Evolutionary conservation across 1,284 basidiomycete species (phyloP), one percentile per base, ranked within the genome.

Genomic region (Moesziomyces globuligerus): DNA sequence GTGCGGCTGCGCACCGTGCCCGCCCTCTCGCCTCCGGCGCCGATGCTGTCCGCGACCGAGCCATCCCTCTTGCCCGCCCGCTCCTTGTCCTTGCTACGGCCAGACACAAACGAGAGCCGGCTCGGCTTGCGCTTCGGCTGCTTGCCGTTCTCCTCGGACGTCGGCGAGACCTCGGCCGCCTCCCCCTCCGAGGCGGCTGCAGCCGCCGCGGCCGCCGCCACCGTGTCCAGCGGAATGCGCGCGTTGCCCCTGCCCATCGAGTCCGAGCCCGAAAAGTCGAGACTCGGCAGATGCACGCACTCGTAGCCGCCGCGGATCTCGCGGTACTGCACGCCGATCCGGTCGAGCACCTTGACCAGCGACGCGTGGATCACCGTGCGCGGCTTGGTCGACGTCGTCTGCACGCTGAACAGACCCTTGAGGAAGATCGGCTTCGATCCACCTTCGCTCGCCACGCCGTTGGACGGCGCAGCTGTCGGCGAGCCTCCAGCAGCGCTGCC

Each of bases 241-340:
- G 61, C 74, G 32, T 78, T 73, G 46, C 76, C 76, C 40, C 61
- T 62, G 9, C 76, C 76, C 32, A 67, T 29, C 48, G 66, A 62
- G 49, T 67, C 62, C 3, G 60, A 50, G 7, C 60, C 53, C 20
- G 68, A 60, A 56, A 76, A 67, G 81, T 95, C 93, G 81, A 98
- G 95, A 24, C 91, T 93, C 0, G 95, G 95, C 47, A 92, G 85
- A 82, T 98, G 94, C 23, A 95, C 90, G 83, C 95, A 98, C 83
- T 98, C 95, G 81, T 94, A 98, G 0, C 95, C 95, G 53, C 89
- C 87, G 81, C 90, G 91, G 75, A 89, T 93, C 81, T 94, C 92
- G 37, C 92, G 88, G 83, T 95, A 93, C 83, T 93, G 92, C 45
- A 98, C 90, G 61, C 94, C 93, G 87, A 98, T 92, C 44, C 93